phyloP scores from a whole-genome alignment of 768 basidiomycete genomes.

The Sistotremastrum suecicum region DNA sequence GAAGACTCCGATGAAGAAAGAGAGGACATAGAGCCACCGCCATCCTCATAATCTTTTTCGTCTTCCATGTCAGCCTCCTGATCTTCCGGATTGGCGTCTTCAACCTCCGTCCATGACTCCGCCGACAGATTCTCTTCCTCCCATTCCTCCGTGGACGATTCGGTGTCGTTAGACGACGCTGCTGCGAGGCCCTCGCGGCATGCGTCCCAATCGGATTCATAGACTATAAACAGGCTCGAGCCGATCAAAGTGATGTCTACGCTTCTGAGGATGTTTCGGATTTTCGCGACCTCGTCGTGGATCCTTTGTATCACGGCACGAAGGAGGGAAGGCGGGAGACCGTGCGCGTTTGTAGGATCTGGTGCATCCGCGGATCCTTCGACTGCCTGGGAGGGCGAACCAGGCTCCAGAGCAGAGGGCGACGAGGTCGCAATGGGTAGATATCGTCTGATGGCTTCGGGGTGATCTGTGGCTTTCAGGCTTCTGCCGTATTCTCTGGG shows the following conservation, averaged over 20 bases:
- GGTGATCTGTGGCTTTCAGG: slow-evolving; percentile 52
- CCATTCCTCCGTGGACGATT: too few relatives aligned
- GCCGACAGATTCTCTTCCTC: too few relatives aligned
- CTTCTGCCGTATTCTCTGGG: slow-evolving; percentile 70
- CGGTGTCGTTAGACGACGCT: too few relatives aligned
- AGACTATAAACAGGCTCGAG: slow-evolving; percentile 66
- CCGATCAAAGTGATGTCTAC: slow-evolving; percentile 74
- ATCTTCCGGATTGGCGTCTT: too few relatives aligned
- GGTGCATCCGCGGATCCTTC: background rate
- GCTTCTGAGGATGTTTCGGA: slow-evolving; percentile 32
- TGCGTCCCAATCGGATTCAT: slow-evolving; percentile 44
- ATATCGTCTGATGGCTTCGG: slow-evolving; percentile 63
- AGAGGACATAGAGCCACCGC: too few relatives aligned
- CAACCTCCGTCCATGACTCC: too few relatives aligned
- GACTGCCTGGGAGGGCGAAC: too few relatives aligned
- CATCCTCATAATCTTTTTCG: too few relatives aligned
- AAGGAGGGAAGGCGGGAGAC: slow-evolving; percentile 42
- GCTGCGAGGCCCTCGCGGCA: slow-evolving; percentile 8
- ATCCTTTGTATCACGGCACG: slow-evolving; percentile 44
- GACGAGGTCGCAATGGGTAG: slow-evolving; percentile 40
- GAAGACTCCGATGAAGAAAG: too few relatives aligned
- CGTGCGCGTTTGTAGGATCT: slow-evolving; percentile 19
- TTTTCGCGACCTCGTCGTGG: slow-evolving; percentile 34
- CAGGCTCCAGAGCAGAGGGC: background rate
- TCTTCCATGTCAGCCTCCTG: too few relatives aligned